A percentile compares a stretch with the other conserved stretches of the same genome.
Conservation (phyloP, 805 yeast species). For the Sugiyamaella smithiae region DNA sequence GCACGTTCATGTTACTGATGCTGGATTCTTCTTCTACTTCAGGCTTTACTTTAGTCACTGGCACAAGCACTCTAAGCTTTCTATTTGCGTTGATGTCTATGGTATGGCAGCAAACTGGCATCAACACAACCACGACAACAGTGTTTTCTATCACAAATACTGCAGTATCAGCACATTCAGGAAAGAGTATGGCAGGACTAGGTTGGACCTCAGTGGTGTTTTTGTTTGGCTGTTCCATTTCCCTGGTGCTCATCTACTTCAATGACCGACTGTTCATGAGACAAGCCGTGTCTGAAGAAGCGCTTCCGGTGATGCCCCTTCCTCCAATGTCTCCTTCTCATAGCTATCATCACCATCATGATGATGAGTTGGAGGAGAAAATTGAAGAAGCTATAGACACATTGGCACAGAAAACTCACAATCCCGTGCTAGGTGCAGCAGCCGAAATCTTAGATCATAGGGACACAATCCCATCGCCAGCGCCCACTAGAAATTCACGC, state of each 20-base stretch:
- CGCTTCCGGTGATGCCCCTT: slow-evolving; percentile 5
- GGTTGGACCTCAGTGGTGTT: slow-evolving; percentile 25
- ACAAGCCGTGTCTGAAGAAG: not conserved
- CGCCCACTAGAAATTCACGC: not conserved
- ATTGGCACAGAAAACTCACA: not conserved
- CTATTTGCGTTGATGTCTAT: slow-evolving; percentile 20
- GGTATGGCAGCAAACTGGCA: slow-evolving; percentile 26
- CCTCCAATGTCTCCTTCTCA: not conserved
- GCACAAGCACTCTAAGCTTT: slow-evolving; percentile 13
- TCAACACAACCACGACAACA: slow-evolving; percentile 7
- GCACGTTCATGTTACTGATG: slow-evolving; percentile 16
- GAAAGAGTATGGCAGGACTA: slow-evolving; percentile 21
- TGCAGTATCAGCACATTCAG: slow-evolving; percentile 15
- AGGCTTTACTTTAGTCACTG: slow-evolving; percentile 18
- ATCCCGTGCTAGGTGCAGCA: not conserved
- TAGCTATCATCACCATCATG: too few species aligned
- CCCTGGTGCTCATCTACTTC: slow-evolving; percentile 18
- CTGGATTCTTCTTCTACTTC: slow-evolving; percentile 10
- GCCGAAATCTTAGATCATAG: slow-evolving; percentile 4
- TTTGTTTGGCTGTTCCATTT: slow-evolving; percentile 13
- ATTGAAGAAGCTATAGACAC: not conserved
- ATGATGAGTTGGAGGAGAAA: slow-evolving; percentile 2
- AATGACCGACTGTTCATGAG: slow-evolving; percentile 11
- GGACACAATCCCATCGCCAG: not conserved
- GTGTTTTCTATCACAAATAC: slow-evolving; percentile 12